Base-by-base conservation (phyloP, 129 eudicot species). In the Pulicaria dysenterica region DNA sequence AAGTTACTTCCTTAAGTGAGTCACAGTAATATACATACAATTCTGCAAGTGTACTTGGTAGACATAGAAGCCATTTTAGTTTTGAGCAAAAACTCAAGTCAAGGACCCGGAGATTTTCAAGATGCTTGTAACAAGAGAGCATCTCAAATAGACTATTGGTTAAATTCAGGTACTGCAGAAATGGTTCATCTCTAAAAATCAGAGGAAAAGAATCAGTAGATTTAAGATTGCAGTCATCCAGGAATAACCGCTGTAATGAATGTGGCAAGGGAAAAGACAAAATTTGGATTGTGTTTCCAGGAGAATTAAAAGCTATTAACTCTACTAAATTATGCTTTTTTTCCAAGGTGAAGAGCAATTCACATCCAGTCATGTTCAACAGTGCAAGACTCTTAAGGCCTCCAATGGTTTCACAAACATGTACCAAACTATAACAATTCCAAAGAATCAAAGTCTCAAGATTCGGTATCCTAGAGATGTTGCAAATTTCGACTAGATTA, bases 381-480 rank as follows among this genome's bases (percentile, higher is more conserved):
- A 67, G 5, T 8, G 50, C 0, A 48, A 76, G 80, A 3, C 62
- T 57, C 4, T 5, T 3, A 12, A 76, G 69, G 15, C 47, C 16
- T 58, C 58, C 44, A 46, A 76, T 24, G 67, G 48, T 39, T 12
- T 37, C 31, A 67, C 74, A 67, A 38, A 76, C 53, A 3, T 2
- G 58, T 15, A 45, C 53, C 36, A 76, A 36, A 56, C 36, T 57
- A 12, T 53, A 24, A 76, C 80, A 76, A 12, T 75, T 75, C 80
- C 80, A 76, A 40, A 76, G 47, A 56, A 76, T 67, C n/a, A 76
- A 57, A 67, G 69, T 66, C 59, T 76, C 80, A 38, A 76, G 80
- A 37, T 46, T 49, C 15, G 80, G 80, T 9, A 56, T 67, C 12
- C 4, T 17, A 12, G 6, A 3, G 5, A 76, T 36, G 57, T 38